Evolutionary conservation across 2,329 filamentous ascomycete species (phyloP).

Genomic region (Ascochyta fabae): DNA sequence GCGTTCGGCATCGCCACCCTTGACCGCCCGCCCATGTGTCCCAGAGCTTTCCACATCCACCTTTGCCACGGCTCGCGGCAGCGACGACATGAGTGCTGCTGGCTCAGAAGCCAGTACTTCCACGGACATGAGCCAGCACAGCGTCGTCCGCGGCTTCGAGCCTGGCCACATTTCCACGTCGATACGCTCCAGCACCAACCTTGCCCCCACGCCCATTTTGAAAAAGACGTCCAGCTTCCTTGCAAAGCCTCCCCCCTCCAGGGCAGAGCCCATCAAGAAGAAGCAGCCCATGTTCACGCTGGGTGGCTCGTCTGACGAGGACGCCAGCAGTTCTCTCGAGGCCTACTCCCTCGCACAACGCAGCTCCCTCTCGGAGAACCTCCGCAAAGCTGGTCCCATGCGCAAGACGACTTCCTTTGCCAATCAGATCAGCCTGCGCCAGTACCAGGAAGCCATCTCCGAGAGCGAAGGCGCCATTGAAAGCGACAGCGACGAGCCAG

Average conservation of each 20-base stretch:
- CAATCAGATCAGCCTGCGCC: slow-evolving; percentile 73
- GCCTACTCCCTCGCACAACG: slow-evolving; percentile 58
- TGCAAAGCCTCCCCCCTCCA: slow-evolving; percentile 35
- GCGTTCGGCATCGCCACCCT: slow-evolving; percentile 51
- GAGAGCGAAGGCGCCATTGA: slow-evolving; percentile 67
- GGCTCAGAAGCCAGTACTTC: slow-evolving; percentile 69
- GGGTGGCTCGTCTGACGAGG: slow-evolving; percentile 82
- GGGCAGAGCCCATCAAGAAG: slow-evolving; percentile 60
- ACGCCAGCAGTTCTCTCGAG: slow-evolving; percentile 79
- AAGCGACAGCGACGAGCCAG: slow-evolving; percentile 63
- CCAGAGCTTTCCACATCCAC: slow-evolving; percentile 67
- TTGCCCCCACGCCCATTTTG: slow-evolving; percentile 66
- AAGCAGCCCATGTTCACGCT: slow-evolving; percentile 76
- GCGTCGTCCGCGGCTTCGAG: slow-evolving; percentile 85
- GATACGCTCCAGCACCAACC: slow-evolving; percentile 66
- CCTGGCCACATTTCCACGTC: slow-evolving; percentile 75
- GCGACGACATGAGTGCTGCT: slow-evolving; percentile 48
- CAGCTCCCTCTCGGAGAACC: slow-evolving; percentile 62
- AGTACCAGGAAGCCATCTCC: slow-evolving; percentile 63
- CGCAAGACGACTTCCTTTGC: slow-evolving; percentile 86
- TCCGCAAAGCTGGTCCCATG: slow-evolving; percentile 52
- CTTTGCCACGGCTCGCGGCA: slow-evolving; percentile 53
- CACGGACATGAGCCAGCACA: slow-evolving; percentile 67
- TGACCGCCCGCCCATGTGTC: slow-evolving; percentile 55
- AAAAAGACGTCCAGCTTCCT: slow-evolving; percentile 54